Percentiles rank a stretch among this genome's conserved stretches.
These are phyloP conservation scores for Termitomyces heimii DNA, from an alignment of 768 basidiomycete genomes.

Conservation along the genomic window DNA sequence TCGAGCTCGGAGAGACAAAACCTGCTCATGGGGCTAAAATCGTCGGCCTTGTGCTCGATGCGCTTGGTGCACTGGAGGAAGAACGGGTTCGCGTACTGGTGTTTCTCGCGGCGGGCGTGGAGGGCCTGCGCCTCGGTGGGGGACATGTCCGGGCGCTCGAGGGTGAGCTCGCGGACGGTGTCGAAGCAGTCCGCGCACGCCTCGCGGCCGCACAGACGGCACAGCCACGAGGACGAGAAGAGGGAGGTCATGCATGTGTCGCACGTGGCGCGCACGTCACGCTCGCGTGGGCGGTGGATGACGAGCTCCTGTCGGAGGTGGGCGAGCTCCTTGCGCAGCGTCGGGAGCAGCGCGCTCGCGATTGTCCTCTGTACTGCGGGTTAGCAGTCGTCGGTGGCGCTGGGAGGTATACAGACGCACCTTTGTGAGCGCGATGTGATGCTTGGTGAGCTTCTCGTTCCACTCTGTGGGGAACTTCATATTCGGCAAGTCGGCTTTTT, in stretches of 20 bases:
- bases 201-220: conserved; percentile 85
- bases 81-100: conserved; percentile 62
- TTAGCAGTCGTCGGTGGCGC: background rate
- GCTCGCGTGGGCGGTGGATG: conserved; percentile 70
- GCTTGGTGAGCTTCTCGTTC: conserved; percentile 51
- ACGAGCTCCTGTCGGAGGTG: conserved; percentile 54
- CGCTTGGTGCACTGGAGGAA: conserved; percentile 68
- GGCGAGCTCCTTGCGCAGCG: conserved; percentile 54
- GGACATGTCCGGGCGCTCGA: conserved; percentile 40
- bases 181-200: conserved; percentile 81
- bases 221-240: conserved; percentile 88
- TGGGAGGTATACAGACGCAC: conserved; percentile 25
- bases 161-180: conserved; percentile 60
- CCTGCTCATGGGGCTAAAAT: conserved; percentile 79
- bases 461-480: conserved; percentile 64
- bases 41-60: conserved; percentile 58
- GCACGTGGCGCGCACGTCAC: conserved; percentile 79
- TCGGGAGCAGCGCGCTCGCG: conserved; percentile 62
- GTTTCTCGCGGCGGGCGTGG: conserved; percentile 50
- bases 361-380: conserved; percentile 49
- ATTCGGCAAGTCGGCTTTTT: conserved; percentile 47
- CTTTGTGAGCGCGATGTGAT: conserved; percentile 56
- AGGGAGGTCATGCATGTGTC: conserved; percentile 94
- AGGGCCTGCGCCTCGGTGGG: conserved; percentile 43
- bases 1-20: conserved; percentile 62